Evolutionary conservation across 768 basidiomycete species (phyloP).

Genomic region (Royoungia palumana): DNA sequence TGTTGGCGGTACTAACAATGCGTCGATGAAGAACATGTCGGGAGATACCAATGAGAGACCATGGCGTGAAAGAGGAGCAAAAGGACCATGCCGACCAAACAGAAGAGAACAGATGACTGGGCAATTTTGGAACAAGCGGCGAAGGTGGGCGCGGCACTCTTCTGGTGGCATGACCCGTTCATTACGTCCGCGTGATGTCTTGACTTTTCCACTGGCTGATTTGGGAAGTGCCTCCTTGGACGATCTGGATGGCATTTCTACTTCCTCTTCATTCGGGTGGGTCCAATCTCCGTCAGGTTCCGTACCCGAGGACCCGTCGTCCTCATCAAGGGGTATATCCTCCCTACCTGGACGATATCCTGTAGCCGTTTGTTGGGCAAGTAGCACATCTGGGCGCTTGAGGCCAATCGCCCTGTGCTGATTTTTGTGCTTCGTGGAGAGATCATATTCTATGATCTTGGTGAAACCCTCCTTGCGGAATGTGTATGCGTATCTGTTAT

Average conservation of each 20-base stretch:
- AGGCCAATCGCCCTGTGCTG: slow-evolving; percentile 48
- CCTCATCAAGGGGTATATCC: slow-evolving; percentile 34
- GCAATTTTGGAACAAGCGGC: slow-evolving; percentile 84
- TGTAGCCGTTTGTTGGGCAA: slow-evolving; percentile 37
- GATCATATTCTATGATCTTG: slow-evolving; percentile 92
- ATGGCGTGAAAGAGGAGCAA: slow-evolving; percentile 56
- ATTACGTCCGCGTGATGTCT: slow-evolving; percentile 74
- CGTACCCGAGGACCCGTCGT: slow-evolving; percentile 49
- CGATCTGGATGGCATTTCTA: slow-evolving; percentile 32
- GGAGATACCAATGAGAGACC: slow-evolving; percentile 71
- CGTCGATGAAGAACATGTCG: slow-evolving; percentile 98
- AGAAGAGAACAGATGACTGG: slow-evolving; percentile 77
- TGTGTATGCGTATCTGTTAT: slow-evolving; percentile 69
- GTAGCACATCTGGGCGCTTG: slow-evolving; percentile 75
- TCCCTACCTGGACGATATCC: slow-evolving; percentile 27
- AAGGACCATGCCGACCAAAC: slow-evolving; percentile 90
- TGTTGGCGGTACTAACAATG: slow-evolving; percentile 86
- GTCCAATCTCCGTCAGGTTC: slow-evolving; percentile 48
- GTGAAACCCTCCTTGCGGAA: slow-evolving; percentile 93
- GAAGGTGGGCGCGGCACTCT: slow-evolving; percentile 92
- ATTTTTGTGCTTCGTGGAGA: slow-evolving; percentile 74
- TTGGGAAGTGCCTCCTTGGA: slow-evolving; percentile 48
- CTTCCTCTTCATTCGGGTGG: slow-evolving; percentile 51
- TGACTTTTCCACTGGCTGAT: slow-evolving; percentile 74
- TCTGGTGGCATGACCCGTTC: slow-evolving; percentile 89